Evolutionary conservation across 148 eudicot species (phyloP).

Genomic region (Talinum fruticosum): DNA sequence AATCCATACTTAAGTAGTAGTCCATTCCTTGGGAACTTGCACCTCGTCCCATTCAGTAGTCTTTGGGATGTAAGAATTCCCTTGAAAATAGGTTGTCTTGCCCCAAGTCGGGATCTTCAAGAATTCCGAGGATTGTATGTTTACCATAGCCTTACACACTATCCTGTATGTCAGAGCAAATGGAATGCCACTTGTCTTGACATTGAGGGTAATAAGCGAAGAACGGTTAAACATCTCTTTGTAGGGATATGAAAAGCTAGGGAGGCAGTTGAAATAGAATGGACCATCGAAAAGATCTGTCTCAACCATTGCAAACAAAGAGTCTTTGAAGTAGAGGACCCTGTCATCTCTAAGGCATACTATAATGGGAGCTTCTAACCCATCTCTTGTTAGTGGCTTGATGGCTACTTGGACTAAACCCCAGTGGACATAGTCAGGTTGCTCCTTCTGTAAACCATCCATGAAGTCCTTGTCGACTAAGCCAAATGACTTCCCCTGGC

Average conservation of each 20-base stretch:
- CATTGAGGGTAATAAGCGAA: neutral
- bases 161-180: slow-evolving; percentile 15
- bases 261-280: slow-evolving; percentile 18
- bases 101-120: neutral
- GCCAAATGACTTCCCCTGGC: neutral
- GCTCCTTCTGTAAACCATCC: neutral
- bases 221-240: neutral
- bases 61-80: neutral
- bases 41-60: slow-evolving; percentile 20
- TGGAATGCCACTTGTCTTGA: slow-evolving; percentile 16
- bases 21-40: neutral
- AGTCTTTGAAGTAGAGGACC: neutral
- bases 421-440: slow-evolving; percentile 14
- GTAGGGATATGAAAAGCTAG: slow-evolving; percentile 1
- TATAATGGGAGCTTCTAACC: slow-evolving; percentile 14
- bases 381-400: slow-evolving; percentile 7
- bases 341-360: slow-evolving; percentile 19
- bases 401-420: slow-evolving; percentile 20
- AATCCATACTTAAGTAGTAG: neutral
- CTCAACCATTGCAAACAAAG: slow-evolving; percentile 18
- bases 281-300: slow-evolving; percentile 18
- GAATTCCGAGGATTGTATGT: neutral
- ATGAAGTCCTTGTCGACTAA: neutral
- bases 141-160: slow-evolving; percentile 22
- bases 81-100: slow-evolving; percentile 3